A percentile compares a stretch with the other conserved stretches of the same genome.
These are phyloP conservation scores for Penicillium sp. DNA, from an alignment of 2,329 filamentous ascomycete genomes.

Conservation along the genomic window DNA sequence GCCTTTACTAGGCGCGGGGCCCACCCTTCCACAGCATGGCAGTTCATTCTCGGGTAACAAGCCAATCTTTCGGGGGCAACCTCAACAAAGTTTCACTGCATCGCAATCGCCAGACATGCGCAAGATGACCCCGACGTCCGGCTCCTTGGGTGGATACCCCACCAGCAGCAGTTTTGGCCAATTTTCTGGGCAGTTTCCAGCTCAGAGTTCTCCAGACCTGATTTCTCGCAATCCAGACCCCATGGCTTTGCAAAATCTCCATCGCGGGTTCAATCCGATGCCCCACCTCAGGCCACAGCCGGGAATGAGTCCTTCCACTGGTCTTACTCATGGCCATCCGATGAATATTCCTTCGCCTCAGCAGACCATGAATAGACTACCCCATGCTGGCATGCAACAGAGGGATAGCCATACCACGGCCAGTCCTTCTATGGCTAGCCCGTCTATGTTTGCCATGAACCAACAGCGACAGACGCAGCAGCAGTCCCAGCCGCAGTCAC, in stretches of 20 bases:
- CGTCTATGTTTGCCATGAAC: conserved; percentile 25
- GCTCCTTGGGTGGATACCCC: conserved; percentile 33
- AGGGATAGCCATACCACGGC: conserved; percentile 21
- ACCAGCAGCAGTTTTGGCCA: conserved; percentile 28
- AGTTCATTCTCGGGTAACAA: conserved; percentile 29
- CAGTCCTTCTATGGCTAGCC: conserved; percentile 24
- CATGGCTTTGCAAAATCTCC: conserved; percentile 31
- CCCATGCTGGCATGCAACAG: conserved; percentile 24
- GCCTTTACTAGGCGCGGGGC: conserved; percentile 28
- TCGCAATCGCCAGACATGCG: conserved; percentile 34
- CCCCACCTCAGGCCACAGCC: conserved; percentile 30
- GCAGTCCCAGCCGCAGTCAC: conserved; percentile 29
- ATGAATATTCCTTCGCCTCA: conserved; percentile 35
- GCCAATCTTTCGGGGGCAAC: conserved; percentile 28
- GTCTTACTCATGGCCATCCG: conserved; percentile 30
- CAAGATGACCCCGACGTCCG: conserved; percentile 35
- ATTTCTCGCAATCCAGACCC: conserved; percentile 31
- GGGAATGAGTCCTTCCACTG: conserved; percentile 29
- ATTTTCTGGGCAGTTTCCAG: conserved; percentile 29
- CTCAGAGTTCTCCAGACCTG: conserved; percentile 31
- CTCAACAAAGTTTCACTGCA: conserved; percentile 26
- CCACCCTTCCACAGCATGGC: conserved; percentile 28
- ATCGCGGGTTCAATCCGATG: conserved; percentile 33
- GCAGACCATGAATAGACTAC: conserved; percentile 31
- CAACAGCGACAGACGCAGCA: conserved; percentile 21